phyloP scores from a whole-genome alignment of 169 alveolate species.

The Toxoplasma gondii region DNA sequence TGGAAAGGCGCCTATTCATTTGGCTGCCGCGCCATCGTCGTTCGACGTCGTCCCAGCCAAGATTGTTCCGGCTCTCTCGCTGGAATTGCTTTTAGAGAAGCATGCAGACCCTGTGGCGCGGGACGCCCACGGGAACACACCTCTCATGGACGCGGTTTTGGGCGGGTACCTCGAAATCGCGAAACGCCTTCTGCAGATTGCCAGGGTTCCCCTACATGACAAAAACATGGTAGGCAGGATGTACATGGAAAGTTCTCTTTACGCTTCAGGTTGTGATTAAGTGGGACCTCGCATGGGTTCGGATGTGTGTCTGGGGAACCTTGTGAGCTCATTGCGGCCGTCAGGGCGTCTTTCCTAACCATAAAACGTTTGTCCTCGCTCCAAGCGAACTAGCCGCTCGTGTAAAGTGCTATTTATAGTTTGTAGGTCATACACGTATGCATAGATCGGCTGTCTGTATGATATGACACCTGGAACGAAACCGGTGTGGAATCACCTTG shows the following conservation, averaged over 20 bases:
- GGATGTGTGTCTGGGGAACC: not conserved
- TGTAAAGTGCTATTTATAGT: too few species aligned
- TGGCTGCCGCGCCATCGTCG: conserved; percentile 58
- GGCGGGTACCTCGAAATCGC: conserved; percentile 62
- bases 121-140: conserved; percentile 52
- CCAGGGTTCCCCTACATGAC: conserved; percentile 46
- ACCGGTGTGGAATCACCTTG: too few species aligned
- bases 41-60: conserved; percentile 30
- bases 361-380: too few species aligned
- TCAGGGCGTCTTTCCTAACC: too few species aligned
- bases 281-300: not conserved
- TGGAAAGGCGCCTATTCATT: conserved; percentile 58
- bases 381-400: too few species aligned
- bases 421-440: too few species aligned
- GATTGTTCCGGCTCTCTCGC: conserved; percentile 50
- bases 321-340: not conserved
- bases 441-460: too few species aligned
- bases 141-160: conserved; percentile 40
- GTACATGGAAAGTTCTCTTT: not conserved
- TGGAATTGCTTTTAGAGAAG: conserved; percentile 44
- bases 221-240: conserved; percentile 7
- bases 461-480: too few species aligned
- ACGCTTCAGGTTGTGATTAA: not conserved
- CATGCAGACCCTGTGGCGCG: conserved; percentile 60
- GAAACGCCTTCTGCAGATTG: conserved; percentile 40